Base-by-base conservation (phyloP, 2,329 filamentous ascomycete genomes). In the Penicillium italicum region DNA sequence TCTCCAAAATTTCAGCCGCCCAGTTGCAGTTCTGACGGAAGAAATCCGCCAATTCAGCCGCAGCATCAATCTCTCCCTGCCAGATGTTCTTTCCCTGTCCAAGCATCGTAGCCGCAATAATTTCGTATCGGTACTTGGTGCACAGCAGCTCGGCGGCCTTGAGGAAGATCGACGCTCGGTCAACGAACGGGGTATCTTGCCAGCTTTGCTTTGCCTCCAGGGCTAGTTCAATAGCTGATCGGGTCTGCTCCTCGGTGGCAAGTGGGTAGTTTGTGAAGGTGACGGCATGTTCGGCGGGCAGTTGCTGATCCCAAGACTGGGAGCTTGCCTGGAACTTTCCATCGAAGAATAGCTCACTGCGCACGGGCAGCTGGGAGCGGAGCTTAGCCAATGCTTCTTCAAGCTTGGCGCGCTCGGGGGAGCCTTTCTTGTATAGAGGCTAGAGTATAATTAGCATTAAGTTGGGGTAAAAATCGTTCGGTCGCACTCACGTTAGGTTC, bases 61-160 rank as follows among this genome's bases (percentile, higher is more conserved):
- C 92, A 33, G 91, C 83, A 74, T 97, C 92, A 62, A 97, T 97
- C 80, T 97, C 92, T 31, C 91, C 92, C 75, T 97, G 92, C 91
- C 91, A 96, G 42, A 89, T 90, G 72, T 96, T 97, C 83, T 97
- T 97, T 66, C 93, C 93, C 77, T 97, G 93, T 58, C 93, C 92
- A 22, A 96, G 79, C 85, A 97, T 96, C 5, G 93, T 96, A 16
- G 90, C 88, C 4, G 93, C 92, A 86, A 97, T 94, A 66, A 97
- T 84, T 52, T 96, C 90, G 76, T 96, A 96, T 69, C 93, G 84
- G 77, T 97, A 97, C 77, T 97, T 97, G 58, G 83, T 87, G 55
- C 88, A 81, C 61, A 97, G 83, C 57, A 97, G 81, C 72, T 97
- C 91, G 37, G 92, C 92, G 4, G 93, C 92, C 80, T 96, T 96